phyloP scores from a whole-genome alignment of 1,284 basidiomycete genomes.

The Apiotrichum gracile region DNA sequence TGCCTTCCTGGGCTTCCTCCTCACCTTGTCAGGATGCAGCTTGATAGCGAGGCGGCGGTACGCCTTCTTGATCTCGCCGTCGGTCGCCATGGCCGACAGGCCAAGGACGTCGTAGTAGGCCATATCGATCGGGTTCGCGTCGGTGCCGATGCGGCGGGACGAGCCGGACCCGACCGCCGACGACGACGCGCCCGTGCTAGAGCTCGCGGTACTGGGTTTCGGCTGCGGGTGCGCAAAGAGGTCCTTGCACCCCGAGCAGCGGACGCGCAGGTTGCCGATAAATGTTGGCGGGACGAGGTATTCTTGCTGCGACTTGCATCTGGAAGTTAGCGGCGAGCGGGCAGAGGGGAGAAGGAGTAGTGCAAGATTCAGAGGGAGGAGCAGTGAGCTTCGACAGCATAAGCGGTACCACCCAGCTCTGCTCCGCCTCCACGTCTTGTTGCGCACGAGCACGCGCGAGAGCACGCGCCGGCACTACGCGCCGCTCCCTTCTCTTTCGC shows the following conservation, averaged over 20 bases:
- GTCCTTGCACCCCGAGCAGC: constrained; percentile 57
- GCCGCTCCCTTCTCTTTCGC: too few species aligned
- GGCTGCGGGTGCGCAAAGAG: constrained; percentile 39
- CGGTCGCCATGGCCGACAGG: constrained; percentile 34
- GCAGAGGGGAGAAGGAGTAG: too few species aligned
- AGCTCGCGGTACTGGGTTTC: constrained; percentile 10
- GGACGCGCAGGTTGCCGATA: constrained; percentile 61
- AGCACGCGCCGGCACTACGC: too few species aligned
- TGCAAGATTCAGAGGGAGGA: too few species aligned
- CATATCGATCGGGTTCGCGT: constrained; percentile 81
- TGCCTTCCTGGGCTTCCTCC: neutral
- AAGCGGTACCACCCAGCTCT: too few species aligned
- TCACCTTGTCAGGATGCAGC: constrained; percentile 52
- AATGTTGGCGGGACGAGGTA: constrained; percentile 65
- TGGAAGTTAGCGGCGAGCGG: constrained; percentile 4
- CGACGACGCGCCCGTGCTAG: neutral
- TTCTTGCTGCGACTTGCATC: constrained; percentile 61
- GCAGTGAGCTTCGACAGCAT: too few species aligned
- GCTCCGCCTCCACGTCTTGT: too few species aligned
- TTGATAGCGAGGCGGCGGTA: constrained; percentile 94
- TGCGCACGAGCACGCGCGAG: too few species aligned
- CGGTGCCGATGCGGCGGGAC: constrained; percentile 65
- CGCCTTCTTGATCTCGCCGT: constrained; percentile 74
- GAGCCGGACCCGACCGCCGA: constrained; percentile 32
- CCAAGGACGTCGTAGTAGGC: constrained; percentile 65